Base-by-base conservation (phyloP, 306 rosid genomes). In the Rosa chinensis region DNA sequence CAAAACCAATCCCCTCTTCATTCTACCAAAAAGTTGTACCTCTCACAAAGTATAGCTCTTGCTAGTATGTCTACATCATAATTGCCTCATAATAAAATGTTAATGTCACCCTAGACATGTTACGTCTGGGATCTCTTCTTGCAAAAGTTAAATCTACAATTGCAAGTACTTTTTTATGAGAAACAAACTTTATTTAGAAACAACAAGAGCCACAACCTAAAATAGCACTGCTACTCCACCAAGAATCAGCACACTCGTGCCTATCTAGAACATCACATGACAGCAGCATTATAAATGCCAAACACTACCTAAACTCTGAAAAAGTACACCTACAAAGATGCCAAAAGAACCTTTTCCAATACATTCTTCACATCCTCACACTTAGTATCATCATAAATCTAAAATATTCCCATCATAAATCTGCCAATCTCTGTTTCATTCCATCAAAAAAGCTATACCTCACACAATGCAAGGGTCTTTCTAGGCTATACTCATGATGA, bases 151-250 rank as follows among this genome's bases (percentile, higher is more conserved):
- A 4, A 61, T 39, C 37, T 61, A n/a, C 10, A 1, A 56, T 9
- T 0, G 62, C 25, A 56, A n/a, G 62, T 56, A n/a, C 28, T 56
- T 56, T 20, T 20, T 20, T 0, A 55, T 20, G n/a, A 28, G 62
- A 56, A 56, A n/a, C 25, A 56, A 56, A 56, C 9, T 8, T 56
- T 9, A 4, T 1, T 49, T 55, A 55, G 10, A 55, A 55, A 18
- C n/a, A 20, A 56, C 28, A n/a, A n/a, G 61, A 55, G 61, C 25
- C 61, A n/a, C 62, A n/a, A 58, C 63, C 64, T 58, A 58, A n/a
- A 58, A 21, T 1, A 21, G 0, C 35, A 58, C 21, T 58, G 64
- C 64, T 58, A 58, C 64, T 58, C 35, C 64, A 53, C 14, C 64
- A 58, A 58, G 61, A 53, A 53, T 5, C 64, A 21, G 32, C 23